A percentile compares a stretch with the other conserved stretches of the same genome.
These are phyloP conservation scores for Warburgia ugandensis DNA, from an alignment of 164 flowering plant species.

Conservation along the genomic window DNA sequence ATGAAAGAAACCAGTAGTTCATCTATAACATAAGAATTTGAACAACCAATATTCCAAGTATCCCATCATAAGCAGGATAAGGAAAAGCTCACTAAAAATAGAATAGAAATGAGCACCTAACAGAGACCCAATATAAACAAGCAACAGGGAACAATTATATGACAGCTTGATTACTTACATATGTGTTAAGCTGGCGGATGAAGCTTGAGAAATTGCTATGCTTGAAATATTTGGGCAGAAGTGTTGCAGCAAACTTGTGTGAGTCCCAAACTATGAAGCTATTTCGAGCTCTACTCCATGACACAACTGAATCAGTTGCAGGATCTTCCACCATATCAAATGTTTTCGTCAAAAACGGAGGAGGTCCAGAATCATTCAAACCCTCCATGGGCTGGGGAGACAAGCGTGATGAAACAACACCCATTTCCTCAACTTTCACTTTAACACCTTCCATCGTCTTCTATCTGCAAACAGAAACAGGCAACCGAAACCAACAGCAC, in stretches of 20 bases:
- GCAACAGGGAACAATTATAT: background rate
- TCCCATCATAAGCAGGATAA: background rate
- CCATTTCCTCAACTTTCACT: conserved; percentile 2
- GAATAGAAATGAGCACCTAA: too few relatives aligned
- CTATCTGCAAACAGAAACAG: too few relatives aligned
- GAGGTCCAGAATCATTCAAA: conserved; percentile 45
- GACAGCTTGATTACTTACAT: conserved; percentile 31
- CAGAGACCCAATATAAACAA: too few relatives aligned
- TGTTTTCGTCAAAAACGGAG: conserved; percentile 66
- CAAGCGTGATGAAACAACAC: background rate
- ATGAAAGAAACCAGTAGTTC: too few relatives aligned
- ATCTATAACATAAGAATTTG: too few relatives aligned
- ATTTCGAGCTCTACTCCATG: conserved; percentile 35
- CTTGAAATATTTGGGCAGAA: conserved; percentile 68
- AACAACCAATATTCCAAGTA: too few relatives aligned
- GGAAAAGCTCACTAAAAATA: background rate
- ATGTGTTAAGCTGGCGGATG: conserved; percentile 70
- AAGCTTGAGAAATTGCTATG: conserved; percentile 74
- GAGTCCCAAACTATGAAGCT: conserved; percentile 69
- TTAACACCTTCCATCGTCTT: too few relatives aligned
- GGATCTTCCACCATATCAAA: conserved; percentile 72
- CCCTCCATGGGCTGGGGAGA: conserved; percentile 39
- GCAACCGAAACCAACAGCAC: too few relatives aligned
- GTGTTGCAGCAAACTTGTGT: conserved; percentile 30
- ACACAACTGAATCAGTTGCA: conserved; percentile 41